Percentiles rank a stretch among this genome's conserved stretches.
phyloP scores from a whole-genome alignment of 805 yeast species.

The Teunomyces gatunensis region DNA sequence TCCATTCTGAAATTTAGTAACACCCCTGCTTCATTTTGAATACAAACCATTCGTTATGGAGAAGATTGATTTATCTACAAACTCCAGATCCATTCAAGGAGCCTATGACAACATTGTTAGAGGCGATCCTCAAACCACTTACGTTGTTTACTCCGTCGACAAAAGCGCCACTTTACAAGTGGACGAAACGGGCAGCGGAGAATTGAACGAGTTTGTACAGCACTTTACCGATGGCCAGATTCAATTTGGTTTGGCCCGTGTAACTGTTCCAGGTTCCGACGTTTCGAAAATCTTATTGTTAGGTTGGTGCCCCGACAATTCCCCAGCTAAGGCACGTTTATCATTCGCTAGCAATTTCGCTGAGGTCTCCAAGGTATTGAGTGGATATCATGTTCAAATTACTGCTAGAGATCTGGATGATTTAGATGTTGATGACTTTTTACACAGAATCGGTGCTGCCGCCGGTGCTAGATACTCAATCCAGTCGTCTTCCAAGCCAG shows the following conservation, averaged over 20 bases:
- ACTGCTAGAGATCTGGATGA: conserved; percentile 96
- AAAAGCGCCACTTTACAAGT: conserved; percentile 49
- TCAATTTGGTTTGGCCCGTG: conserved; percentile 87
- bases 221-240: conserved; percentile 84
- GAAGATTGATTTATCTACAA: conserved; percentile 57
- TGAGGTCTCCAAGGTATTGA: conserved; percentile 64
- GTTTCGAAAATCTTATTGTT: conserved; percentile 79
- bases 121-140: conserved; percentile 66
- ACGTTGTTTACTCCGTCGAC: conserved; percentile 81
- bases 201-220: conserved; percentile 72
- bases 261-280: conserved; percentile 88
- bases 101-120: conserved; percentile 76
- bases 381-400: conserved; percentile 91
- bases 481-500: conserved; percentile 29
- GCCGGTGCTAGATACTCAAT: conserved; percentile 93
- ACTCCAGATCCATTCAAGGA: conserved; percentile 71
- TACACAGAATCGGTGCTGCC: conserved; percentile 79
- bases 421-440: conserved; percentile 71
- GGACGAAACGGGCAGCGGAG: conserved; percentile 55
- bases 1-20: neutral
- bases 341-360: conserved; percentile 78
- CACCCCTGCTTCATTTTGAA: neutral
- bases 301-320: conserved; percentile 98
- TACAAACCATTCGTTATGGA: conserved; percentile 38
- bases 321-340: conserved; percentile 72